Evolutionary conservation across 2,329 filamentous ascomycete species (phyloP), one percentile per base, ranked within the genome.

Genomic region (Fusarium praegraminearum): DNA sequence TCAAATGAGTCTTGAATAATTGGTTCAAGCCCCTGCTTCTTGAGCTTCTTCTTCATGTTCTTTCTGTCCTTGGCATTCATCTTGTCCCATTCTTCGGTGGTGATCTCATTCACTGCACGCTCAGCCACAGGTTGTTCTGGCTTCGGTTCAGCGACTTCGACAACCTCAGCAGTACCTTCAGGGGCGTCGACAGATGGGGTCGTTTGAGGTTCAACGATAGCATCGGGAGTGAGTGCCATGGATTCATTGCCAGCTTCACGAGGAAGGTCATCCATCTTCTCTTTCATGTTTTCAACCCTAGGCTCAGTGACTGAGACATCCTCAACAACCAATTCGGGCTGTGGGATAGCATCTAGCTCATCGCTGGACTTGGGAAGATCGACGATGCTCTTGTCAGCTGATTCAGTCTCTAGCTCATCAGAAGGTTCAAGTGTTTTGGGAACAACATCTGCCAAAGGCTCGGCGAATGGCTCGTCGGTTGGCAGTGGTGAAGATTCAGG

Each of bases 1-100:
- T 55, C 50, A 7, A 63, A 58, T 13, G 57, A 57, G 18, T 67
- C 65, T 56, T 70, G 56, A 26, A 74, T 41, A n/a, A 74, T 57
- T 3, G 46, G 38, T 22, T 74, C 72, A 1, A 73, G 50, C 11
- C 66, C 71, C 66, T 64, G 68, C 52, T 73, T 74, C 55, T 59
- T 72, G 11, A 74, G 70, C 20, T 65, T 69, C 44, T 72, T 74
- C 38, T 58, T 74, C 52, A 74, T 67, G 50, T 69, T 68, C 67
- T 72, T 74, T 46, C 63, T 74, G 3, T 74, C 72, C 57, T 73
- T 74, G 26, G 40, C 52, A 26, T 33, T 57, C 24, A 74, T 59
- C 16, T 36, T 67, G 8, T 58, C 45, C 72, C 72, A 74, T n/a
- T 66, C 69, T 47, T 75, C 63, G 2, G 55, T 64, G 6, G 69